Base-by-base conservation (phyloP, 2,329 filamentous ascomycete genomes). In the Colletotrichum godetiae region DNA sequence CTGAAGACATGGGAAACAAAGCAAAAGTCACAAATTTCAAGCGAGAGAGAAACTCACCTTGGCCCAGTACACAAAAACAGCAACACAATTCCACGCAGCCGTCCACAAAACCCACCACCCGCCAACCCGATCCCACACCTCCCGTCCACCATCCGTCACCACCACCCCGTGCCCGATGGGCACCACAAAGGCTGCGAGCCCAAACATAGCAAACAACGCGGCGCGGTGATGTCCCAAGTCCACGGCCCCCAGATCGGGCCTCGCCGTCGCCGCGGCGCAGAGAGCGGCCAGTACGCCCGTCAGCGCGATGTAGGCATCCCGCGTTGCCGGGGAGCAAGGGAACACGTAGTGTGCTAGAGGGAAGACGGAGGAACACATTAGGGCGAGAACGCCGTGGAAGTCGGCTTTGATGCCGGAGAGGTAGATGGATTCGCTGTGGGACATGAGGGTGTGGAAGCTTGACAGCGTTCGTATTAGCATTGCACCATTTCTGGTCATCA, bases 301-400 rank as follows among this genome's bases (percentile, higher is more conserved):
- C 12, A 82, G 72, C 1, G 71, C 68, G 78, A 80, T 80, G 77
- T 88, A 88, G 0, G 78, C 61, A 5, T 76, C 75, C 62, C 81
- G 82, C 22, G 83, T 75, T 12, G 67, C 33, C 46, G 1, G 77
- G 66, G 7, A 82, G 76, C 70, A 83, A 82, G 75, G 67, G 61
- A 91, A 89, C 4, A 83, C 85, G 77, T 89, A 89, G 77, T 88
- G 89, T n/a, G 91, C 81, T 1, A 88, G 86, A 5, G 90, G 90
- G 7, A 91, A 83, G 59, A 89, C 91, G 71, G 87, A 87, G 4
- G 88, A 87, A 88, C 89, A 92, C 80, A 92, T 92, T 72, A 92
- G 79, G 7, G 89, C 82, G 2, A 92, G 85, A 56, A 92, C 89
- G 8, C 90, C 90, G 56, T 90, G 85, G 75, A 91, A 90, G 77